Base-by-base conservation (phyloP, 345 rosid species). In the Ceriops zippeliana region DNA sequence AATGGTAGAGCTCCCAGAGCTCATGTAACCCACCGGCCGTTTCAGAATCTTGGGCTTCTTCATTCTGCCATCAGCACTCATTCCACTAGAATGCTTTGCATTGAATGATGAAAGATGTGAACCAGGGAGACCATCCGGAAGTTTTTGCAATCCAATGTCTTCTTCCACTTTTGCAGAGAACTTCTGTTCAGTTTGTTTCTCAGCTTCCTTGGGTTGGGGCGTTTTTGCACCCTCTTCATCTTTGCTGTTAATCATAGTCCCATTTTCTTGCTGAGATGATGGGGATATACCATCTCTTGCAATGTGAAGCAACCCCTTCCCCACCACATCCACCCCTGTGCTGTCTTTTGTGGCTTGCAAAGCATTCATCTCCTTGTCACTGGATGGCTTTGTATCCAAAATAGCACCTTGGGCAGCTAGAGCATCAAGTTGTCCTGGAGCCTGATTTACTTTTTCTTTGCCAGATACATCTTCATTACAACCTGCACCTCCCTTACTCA, bases 41-140 rank as follows among this genome's bases (percentile, higher is more conserved):
- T 89, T 89, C 52, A 57, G 47, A 62, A 54, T 85, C 73, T 88
- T 86, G 69, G 65, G 75, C 82, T 88, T 87, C 82, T 86, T 84
- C 51, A 81, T 77, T 68, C 62, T 77, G 31, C 26, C 69, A 63
- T 76, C 87, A 42, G 69, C 69, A 61, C 69, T 71, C 28, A 30
- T 34, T 70, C 65, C 82, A 77, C 70, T 72, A 37, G 83, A 63
- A 65, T 52, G 80, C 69, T 86, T 83, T 42, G 53, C 84, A 68
- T 78, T 84, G 70, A 69, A 65, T 7, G 75, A 56, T 58, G 77
- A 70, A 38, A 72, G 70, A 74, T 64, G 84, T 38, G 66, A 74
- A 70, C 69, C 47, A 34, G 66, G 61, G 56, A 7, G 47, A 69
- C 77, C 71, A 65, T 59, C 84, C 61, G 34, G 78, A 72, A 73